Evolutionary conservation across 2,329 filamentous ascomycete genomes (phyloP).

Genomic region (Tympanopsis confertula): DNA sequence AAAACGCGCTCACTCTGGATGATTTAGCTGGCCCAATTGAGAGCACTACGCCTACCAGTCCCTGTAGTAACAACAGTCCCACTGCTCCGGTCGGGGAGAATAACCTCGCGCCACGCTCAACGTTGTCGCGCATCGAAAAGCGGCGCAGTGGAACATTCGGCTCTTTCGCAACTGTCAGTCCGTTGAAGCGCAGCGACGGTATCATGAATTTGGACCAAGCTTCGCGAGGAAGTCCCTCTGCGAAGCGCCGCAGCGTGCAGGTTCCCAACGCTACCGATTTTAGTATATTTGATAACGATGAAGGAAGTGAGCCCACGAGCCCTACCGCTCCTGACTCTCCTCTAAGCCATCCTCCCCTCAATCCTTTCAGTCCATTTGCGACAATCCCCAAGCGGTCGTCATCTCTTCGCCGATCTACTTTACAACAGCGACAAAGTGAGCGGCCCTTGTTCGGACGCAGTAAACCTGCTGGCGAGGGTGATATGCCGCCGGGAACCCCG

Average conservation of each 20-base stretch:
- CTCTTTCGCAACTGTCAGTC: neutral
- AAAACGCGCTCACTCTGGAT: no score
- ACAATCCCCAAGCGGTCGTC: neutral
- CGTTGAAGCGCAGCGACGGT: neutral
- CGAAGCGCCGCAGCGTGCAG: neutral
- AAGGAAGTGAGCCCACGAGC: neutral
- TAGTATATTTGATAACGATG: slow-evolving; percentile 1
- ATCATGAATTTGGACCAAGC: slow-evolving; percentile 1
- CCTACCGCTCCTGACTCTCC: neutral
- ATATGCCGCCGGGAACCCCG: no score
- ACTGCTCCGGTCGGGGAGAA: no score
- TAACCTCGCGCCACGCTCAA: neutral
- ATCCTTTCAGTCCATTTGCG: neutral
- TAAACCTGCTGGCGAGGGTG: no score
- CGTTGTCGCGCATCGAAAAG: neutral
- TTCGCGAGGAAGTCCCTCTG: neutral
- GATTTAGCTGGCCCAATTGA: no score
- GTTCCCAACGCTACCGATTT: neutral
- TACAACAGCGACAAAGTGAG: neutral
- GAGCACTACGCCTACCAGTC: no score
- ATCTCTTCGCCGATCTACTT: neutral
- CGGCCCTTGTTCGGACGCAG: neutral
- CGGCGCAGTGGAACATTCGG: neutral
- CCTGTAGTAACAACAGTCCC: no score
- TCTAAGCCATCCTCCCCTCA: neutral